Evolutionary conservation across 768 basidiomycete species (phyloP).

Genomic region (Lactarius pseudohatsudake): DNA sequence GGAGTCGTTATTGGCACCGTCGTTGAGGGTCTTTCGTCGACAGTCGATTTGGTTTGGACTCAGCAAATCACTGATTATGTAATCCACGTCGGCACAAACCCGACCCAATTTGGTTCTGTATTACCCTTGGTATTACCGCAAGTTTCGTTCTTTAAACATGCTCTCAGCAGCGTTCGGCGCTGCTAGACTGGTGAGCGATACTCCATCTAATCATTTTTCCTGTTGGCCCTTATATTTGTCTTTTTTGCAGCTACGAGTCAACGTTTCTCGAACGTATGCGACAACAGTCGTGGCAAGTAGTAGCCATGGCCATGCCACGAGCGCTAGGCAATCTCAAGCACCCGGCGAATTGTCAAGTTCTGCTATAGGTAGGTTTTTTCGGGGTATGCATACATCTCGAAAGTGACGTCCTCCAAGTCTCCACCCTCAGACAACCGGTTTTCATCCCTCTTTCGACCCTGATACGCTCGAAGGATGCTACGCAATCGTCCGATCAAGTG

Average conservation of each 20-base stretch:
- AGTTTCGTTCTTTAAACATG: slow-evolving; percentile 9
- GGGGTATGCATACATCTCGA: not conserved
- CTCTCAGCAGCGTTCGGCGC: slow-evolving; percentile 9
- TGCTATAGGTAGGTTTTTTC: slow-evolving; percentile 1
- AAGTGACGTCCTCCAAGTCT: slow-evolving; percentile 34
- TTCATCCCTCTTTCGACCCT: slow-evolving; percentile 64
- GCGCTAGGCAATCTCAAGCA: not conserved
- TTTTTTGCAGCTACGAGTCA: slow-evolving; percentile 5
- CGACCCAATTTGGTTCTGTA: not conserved
- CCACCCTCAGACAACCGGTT: slow-evolving; percentile 47
- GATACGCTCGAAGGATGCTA: slow-evolving; percentile 44
- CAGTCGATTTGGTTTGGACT: slow-evolving; percentile 19
- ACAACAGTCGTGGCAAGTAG: slow-evolving; percentile 20
- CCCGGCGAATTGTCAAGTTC: not conserved
- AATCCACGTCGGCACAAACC: not conserved
- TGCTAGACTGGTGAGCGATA: slow-evolving; percentile 7
- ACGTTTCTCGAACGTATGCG: slow-evolving; percentile 26
- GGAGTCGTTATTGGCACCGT: slow-evolving; percentile 34
- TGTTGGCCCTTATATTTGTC: slow-evolving; percentile 5
- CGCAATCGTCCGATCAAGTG: slow-evolving; percentile 44
- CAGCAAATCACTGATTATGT: slow-evolving; percentile 13
- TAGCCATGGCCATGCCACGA: slow-evolving; percentile 3
- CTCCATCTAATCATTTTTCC: not conserved
- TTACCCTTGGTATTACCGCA: not conserved
- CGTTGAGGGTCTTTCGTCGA: slow-evolving; percentile 30